These are phyloP conservation scores for Dacryopinax primogenitus DNA, from an alignment of 768 basidiomycete species.

Conservation along the genomic window DNA sequence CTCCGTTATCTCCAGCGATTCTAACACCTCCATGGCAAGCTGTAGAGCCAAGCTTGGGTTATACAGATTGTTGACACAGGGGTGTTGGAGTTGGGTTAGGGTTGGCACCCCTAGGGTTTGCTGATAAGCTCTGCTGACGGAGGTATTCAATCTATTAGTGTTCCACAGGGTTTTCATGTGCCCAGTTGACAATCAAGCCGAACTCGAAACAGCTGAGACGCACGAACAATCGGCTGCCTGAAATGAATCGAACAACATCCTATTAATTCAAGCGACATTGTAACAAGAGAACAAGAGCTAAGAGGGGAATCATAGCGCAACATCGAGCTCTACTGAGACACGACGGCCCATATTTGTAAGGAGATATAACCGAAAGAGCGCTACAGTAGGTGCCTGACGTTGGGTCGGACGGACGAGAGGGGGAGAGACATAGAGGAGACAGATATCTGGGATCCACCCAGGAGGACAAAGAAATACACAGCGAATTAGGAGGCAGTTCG, in stretches of 20 bases:
- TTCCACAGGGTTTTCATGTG: no score
- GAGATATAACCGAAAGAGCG: constrained; percentile 1
- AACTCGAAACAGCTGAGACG: no score
- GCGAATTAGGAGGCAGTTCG: neutral
- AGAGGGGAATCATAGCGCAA: constrained; percentile 1
- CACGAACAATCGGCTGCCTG: no score
- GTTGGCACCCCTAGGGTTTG: no score
- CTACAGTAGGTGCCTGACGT: neutral
- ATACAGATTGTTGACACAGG: no score
- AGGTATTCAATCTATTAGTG: no score
- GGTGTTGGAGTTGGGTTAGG: no score
- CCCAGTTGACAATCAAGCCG: no score
- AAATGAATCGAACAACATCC: neutral
- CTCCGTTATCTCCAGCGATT: no score
- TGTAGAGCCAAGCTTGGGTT: no score
- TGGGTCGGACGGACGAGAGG: neutral
- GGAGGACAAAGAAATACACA: neutral
- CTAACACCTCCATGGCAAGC: no score
- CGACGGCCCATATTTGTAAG: neutral
- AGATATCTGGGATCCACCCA: neutral
- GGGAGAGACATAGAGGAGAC: neutral
- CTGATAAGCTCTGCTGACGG: no score
- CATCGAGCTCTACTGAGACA: neutral
- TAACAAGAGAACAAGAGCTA: neutral
- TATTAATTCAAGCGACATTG: neutral